phyloP scores from a whole-genome alignment of 163 green algal species.

The Trebouxia gelatinosa region DNA sequence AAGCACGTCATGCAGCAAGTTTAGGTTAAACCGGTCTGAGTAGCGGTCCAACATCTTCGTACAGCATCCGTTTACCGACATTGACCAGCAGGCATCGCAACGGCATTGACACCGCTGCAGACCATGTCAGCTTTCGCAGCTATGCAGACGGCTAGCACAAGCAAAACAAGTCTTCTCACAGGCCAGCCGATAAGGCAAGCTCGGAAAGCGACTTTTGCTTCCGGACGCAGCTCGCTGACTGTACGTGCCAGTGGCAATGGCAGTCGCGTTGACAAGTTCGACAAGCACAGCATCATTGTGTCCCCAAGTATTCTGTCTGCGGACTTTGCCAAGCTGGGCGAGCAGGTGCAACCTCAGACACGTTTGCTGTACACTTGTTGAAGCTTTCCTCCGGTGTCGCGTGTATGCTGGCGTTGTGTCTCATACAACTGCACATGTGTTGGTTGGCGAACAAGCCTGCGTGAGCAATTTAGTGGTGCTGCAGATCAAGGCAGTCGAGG shows the following conservation, averaged over 20 bases:
- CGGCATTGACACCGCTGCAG: too few species aligned
- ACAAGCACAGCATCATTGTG: slow-evolving; percentile 14
- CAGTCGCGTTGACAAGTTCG: neutral
- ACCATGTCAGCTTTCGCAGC: neutral
- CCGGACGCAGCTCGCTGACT: neutral
- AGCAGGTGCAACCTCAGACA: slow-evolving; percentile 70
- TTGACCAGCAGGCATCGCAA: too few species aligned
- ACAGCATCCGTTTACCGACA: too few species aligned
- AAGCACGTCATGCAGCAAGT: too few species aligned
- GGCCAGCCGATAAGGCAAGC: neutral
- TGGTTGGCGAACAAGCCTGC: neutral
- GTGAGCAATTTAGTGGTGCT: too few species aligned
- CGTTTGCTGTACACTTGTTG: too few species aligned
- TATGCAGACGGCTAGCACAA: neutral
- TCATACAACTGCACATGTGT: slow-evolving; percentile 4
- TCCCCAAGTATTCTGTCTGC: slow-evolving; percentile 85
- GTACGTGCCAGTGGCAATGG: slow-evolving; percentile 3
- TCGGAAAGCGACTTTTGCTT: neutral
- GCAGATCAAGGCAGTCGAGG: slow-evolving; percentile 85
- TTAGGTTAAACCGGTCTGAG: too few species aligned
- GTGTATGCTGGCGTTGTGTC: too few species aligned
- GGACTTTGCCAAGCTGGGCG: slow-evolving; percentile 94
- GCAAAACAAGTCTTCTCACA: neutral
- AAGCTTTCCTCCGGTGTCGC: too few species aligned
- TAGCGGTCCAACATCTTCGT: too few species aligned